Base-by-base conservation (phyloP, 495 filamentous ascomycete species). In the Entonaema liquescens region DNA sequence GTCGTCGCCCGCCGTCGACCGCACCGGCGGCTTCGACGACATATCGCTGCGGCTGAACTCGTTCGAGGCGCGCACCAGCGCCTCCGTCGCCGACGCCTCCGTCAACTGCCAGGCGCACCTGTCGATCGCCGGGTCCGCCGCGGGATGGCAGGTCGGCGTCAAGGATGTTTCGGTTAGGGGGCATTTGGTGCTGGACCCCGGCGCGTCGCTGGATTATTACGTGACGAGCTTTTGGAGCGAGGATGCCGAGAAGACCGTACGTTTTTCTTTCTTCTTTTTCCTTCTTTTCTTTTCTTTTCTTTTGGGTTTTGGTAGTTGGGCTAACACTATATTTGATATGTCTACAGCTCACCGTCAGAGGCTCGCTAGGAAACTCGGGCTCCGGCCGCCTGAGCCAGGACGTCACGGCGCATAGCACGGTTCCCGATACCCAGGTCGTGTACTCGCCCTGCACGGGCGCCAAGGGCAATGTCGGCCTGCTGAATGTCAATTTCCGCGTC, bases 401-500 rank as follows among this genome's bases (percentile, higher is more conserved):
- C 62, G 70, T 82, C 1, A 73, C 71, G 38, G 70, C 79, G 26
- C 74, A 68, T 58, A 70, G 53, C 65, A 74, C 79, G 31, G 68
- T 77, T 44, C 42, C 64, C 12, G 71, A 49, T 40, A 31, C 7
- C 50, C 52, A 57, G 33, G 71, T 75, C 40, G 78, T 77, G 28
- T 83, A 78, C 78, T 82, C 80, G 31, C 73, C 73, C 6, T 83
- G 81, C 77, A 76, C 74, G n/a, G 73, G 71, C 29, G 36, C 57
- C 61, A 33, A 50, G 31, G 79, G 80, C 19, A 73, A 70, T 66
- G 73, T 78, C 42, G 81, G 81, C 15, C 78, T 83, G 62, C 67
- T 83, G 44, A 80, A 83, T 62, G 72, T 83, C 76, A 83, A 83
- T 72, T 83, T 82, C 76, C 78, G 81, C 62, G 78, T 77, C 56